phyloP scores from a whole-genome alignment of 140 eudicot species.

The Stevia rebaudiana region DNA sequence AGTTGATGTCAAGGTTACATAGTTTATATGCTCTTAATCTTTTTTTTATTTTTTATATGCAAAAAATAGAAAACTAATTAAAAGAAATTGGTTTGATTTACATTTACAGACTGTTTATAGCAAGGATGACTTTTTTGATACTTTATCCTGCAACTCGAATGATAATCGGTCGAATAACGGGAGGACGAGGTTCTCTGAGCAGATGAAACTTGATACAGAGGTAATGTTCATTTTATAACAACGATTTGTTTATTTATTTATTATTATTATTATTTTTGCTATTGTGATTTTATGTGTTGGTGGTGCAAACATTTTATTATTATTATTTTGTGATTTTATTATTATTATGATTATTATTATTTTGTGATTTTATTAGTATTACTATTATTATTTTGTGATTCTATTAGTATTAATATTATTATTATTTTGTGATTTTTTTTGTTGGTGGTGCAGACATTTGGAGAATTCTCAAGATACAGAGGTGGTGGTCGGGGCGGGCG shows the following conservation, averaged over 20 bases:
- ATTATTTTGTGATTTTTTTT: no score
- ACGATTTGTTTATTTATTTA: background rate
- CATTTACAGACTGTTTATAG: slow-evolving; percentile 66
- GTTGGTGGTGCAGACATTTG: no score
- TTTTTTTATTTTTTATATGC: background rate
- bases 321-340: no score
- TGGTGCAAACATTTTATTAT: no score
- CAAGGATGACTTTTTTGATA: slow-evolving; percentile 82
- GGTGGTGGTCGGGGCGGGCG: slow-evolving; percentile 77
- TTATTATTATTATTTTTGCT: background rate
- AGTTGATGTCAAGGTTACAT: slow-evolving; percentile 45
- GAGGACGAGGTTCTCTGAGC: slow-evolving; percentile 66
- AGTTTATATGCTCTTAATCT: background rate
- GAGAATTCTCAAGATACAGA: slow-evolving; percentile 69
- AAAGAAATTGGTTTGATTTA: background rate
- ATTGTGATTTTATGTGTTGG: background rate
- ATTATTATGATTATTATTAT: no score
- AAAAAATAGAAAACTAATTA: no score
- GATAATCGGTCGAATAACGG: slow-evolving; percentile 48
- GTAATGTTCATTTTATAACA: slow-evolving; percentile 16
- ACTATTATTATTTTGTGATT: no score
- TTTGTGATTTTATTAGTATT: no score
- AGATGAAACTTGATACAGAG: slow-evolving; percentile 83
- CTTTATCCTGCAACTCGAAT: slow-evolving; percentile 54
- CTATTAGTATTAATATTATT: no score